Percentiles rank a stretch among this genome's conserved stretches.
Conservation (phyloP, 257 asterid genomes). For the Mentha longifolia region DNA sequence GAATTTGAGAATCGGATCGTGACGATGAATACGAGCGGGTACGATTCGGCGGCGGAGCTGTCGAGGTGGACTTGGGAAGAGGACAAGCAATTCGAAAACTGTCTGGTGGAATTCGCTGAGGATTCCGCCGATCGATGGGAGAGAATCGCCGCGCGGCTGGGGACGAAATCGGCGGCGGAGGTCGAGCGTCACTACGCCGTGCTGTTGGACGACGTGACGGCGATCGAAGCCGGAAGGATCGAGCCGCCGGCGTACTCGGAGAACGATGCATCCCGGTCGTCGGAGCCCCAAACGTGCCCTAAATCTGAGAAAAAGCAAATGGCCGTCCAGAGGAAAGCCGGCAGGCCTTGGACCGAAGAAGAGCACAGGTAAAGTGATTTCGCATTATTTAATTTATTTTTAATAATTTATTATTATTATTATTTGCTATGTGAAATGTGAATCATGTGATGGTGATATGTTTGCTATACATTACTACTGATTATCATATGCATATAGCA, state of each 20-base stretch:
- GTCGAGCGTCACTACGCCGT: slow-evolving; percentile 43
- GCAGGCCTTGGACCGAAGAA: slow-evolving; percentile 60
- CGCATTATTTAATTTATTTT: neutral
- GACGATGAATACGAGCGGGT: slow-evolving; percentile 16
- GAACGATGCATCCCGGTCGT: neutral
- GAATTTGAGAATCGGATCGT: neutral
- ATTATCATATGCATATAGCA: too few relatives aligned
- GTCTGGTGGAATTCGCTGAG: slow-evolving; percentile 43
- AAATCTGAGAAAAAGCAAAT: slow-evolving; percentile 38
- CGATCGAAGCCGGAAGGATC: slow-evolving; percentile 51
- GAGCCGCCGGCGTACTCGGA: slow-evolving; percentile 48
- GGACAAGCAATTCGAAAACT: slow-evolving; percentile 45
- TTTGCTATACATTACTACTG: too few relatives aligned
- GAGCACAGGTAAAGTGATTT: slow-evolving; percentile 48
- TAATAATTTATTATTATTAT: neutral
- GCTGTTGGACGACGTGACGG: slow-evolving; percentile 50
- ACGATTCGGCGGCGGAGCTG: slow-evolving; percentile 24
- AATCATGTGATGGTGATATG: neutral
- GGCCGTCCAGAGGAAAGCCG: slow-evolving; percentile 43
- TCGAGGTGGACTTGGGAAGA: slow-evolving; percentile 59
- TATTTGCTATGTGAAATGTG: neutral
- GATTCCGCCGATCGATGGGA: slow-evolving; percentile 47
- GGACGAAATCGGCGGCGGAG: slow-evolving; percentile 49
- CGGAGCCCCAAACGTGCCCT: slow-evolving; percentile 34
- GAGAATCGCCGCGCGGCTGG: slow-evolving; percentile 40